Conservation (phyloP, 1,139 yeast species). For the Groenewaldozyma auringiensis region DNA sequence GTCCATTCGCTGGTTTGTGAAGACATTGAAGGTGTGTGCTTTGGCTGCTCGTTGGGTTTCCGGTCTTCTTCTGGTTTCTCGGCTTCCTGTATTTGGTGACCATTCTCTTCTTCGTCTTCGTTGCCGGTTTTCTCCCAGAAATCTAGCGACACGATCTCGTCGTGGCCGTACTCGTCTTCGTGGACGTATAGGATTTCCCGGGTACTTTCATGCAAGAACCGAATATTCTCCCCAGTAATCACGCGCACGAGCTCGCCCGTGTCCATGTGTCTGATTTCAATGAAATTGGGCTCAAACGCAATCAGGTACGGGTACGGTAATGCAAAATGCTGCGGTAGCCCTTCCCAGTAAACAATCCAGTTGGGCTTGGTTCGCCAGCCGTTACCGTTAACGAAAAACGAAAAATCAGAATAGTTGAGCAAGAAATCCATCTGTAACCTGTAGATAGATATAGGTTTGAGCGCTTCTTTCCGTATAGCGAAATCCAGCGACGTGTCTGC, state of each 20-base stretch:
- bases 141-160: slow-evolving; percentile 84
- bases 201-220: slow-evolving; percentile 81
- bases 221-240: slow-evolving; percentile 88
- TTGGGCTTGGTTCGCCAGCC: slow-evolving; percentile 96
- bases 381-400: slow-evolving; percentile 85
- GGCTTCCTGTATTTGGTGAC: background rate
- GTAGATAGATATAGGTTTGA: slow-evolving; percentile 88
- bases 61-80: background rate
- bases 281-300: slow-evolving; percentile 83
- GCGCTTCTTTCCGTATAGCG: slow-evolving; percentile 77
- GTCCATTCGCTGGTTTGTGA: slow-evolving; percentile 3
- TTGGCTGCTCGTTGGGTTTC: background rate
- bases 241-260: slow-evolving; percentile 78
- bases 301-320: slow-evolving; percentile 87
- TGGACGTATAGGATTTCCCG: slow-evolving; percentile 92
- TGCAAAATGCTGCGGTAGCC: slow-evolving; percentile 86
- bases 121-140: slow-evolving; percentile 48
- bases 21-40: background rate
- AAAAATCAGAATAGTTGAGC: slow-evolving; percentile 83
- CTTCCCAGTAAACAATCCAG: slow-evolving; percentile 97
- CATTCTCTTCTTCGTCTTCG: background rate
- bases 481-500: slow-evolving; percentile 96
- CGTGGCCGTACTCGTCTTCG: slow-evolving; percentile 83
- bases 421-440: slow-evolving; percentile 82
- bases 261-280: slow-evolving; percentile 88